Conservation (phyloP, 257 asterid genomes). For the Fraxinus quadrangulata region DNA sequence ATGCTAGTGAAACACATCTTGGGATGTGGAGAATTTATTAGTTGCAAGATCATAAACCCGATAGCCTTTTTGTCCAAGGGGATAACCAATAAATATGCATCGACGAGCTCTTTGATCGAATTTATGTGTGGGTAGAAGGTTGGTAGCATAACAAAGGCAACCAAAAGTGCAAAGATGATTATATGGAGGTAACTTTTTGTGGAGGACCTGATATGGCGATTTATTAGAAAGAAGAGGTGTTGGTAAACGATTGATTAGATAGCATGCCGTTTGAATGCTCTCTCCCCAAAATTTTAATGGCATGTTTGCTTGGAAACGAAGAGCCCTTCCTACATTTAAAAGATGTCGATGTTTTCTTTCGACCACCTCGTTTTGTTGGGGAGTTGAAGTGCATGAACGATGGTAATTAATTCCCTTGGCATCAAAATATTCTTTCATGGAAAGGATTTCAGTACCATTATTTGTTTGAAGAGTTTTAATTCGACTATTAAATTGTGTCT, state of each 20-base stretch:
- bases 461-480: neutral
- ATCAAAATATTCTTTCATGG: neutral
- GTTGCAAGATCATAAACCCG: too few relatives aligned
- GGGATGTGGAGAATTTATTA: too few relatives aligned
- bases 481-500: neutral
- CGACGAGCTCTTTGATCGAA: too few relatives aligned
- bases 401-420: neutral
- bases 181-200: neutral
- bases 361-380: slow-evolving; percentile 17
- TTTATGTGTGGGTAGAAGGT: too few relatives aligned
- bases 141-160: too few relatives aligned
- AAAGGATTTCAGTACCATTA: neutral
- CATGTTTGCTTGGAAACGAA: neutral
- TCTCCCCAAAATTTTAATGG: too few relatives aligned
- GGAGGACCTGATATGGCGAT: neutral
- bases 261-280: too few relatives aligned
- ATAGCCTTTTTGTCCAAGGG: too few relatives aligned
- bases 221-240: neutral
- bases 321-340: neutral
- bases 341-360: slow-evolving; percentile 9
- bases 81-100: too few relatives aligned
- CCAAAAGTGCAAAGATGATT: neutral
- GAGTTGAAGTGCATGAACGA: neutral
- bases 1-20: too few relatives aligned
- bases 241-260: too few relatives aligned